phyloP scores from a whole-genome alignment of 257 asterid genomes.

The Jaltomata sinuosa region DNA sequence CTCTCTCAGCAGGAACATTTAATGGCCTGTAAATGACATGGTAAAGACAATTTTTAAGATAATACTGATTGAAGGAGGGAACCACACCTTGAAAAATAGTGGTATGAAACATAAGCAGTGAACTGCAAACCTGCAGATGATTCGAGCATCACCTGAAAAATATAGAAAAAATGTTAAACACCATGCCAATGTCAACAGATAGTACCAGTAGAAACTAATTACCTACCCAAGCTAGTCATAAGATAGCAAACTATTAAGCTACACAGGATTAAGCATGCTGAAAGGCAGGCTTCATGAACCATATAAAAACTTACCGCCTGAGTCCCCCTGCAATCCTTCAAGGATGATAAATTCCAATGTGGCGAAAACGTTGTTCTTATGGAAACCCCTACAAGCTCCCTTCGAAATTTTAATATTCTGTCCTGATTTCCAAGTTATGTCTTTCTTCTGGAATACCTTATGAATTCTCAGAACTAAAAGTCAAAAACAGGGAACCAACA shows the following conservation, averaged over 20 bases:
- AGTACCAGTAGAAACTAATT: not conserved
- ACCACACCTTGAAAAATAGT: not conserved
- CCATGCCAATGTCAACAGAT: not conserved
- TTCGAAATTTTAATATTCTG: slow-evolving; percentile 50
- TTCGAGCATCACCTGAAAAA: slow-evolving; percentile 50
- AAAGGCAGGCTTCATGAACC: not conserved
- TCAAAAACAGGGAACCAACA: not conserved
- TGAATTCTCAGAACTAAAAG: slow-evolving; percentile 56
- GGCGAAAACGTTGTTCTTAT: slow-evolving; percentile 34
- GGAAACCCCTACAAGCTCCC: slow-evolving; percentile 64
- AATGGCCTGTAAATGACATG: slow-evolving; percentile 36
- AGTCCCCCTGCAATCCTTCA: slow-evolving; percentile 57
- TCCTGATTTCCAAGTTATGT: slow-evolving; percentile 49
- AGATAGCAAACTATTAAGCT: not conserved
- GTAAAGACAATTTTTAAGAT: not conserved
- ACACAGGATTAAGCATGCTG: not conserved
- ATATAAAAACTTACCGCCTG: slow-evolving; percentile 39
- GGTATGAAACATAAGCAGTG: not conserved
- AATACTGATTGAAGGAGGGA: not conserved
- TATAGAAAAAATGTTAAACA: slow-evolving; percentile 1
- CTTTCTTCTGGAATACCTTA: slow-evolving; percentile 40
- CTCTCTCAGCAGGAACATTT: slow-evolving; percentile 31
- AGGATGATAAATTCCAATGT: slow-evolving; percentile 56
- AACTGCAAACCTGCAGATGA: slow-evolving; percentile 62
- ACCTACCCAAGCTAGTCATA: not conserved